Evolutionary conservation across 2,329 filamentous ascomycete species (phyloP).

Genomic region (Gnomoniopsis smithogilvyi): DNA sequence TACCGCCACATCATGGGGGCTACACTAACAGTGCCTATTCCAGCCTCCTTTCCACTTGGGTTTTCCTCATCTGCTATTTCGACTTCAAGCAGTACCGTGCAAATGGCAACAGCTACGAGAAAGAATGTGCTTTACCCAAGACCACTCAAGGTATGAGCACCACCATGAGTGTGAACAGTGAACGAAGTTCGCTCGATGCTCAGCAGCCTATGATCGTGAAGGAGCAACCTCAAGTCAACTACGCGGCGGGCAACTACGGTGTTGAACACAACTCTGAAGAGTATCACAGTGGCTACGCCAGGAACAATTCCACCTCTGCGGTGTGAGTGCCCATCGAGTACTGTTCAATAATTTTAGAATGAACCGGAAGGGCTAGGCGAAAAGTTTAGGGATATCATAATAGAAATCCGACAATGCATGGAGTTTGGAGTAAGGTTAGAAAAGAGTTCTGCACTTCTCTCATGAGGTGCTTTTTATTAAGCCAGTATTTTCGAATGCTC

Average conservation of each 20-base stretch:
- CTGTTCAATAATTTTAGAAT: neutral
- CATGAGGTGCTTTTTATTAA: too few species aligned
- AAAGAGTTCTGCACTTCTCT: neutral
- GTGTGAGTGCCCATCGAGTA: neutral
- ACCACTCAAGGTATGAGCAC: neutral
- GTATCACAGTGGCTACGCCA: neutral
- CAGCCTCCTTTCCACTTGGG: neutral
- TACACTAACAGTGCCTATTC: neutral
- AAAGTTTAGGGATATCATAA: neutral
- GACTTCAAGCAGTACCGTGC: neutral
- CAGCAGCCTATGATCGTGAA: neutral
- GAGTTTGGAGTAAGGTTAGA: neutral
- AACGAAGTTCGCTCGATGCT: neutral
- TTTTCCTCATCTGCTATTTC: neutral
- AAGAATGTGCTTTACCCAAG: neutral
- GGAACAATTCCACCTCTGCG: neutral
- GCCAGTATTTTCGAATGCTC: too few species aligned
- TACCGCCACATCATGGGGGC: neutral
- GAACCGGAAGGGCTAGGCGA: neutral
- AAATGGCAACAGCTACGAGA: neutral
- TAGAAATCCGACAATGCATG: neutral
- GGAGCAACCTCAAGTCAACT: neutral
- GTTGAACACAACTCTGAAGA: neutral
- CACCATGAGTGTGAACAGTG: neutral
- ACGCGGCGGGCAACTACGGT: neutral